Evolutionary conservation across 2,329 filamentous ascomycete genomes (phyloP).

Genomic region (Arachnomyces sp.): DNA sequence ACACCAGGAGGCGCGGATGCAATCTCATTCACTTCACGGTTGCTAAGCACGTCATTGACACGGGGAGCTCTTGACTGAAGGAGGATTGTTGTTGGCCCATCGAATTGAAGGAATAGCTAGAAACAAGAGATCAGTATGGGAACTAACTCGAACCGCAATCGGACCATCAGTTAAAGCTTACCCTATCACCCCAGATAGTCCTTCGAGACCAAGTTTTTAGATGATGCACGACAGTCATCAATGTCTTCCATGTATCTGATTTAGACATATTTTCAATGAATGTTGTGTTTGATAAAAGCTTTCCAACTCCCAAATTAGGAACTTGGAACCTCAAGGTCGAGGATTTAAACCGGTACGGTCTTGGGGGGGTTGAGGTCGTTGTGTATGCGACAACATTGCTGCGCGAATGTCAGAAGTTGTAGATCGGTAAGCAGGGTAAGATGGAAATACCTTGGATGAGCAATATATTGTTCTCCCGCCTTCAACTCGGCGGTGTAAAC

Average conservation of each 20-base stretch:
- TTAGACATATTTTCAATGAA: slow-evolving; percentile 66
- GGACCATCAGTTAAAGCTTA: slow-evolving; percentile 27
- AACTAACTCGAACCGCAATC: background rate
- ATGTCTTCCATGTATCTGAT: slow-evolving; percentile 62
- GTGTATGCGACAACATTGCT: slow-evolving; percentile 88
- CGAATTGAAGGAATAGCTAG: slow-evolving; percentile 76
- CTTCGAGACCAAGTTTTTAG: slow-evolving; percentile 68
- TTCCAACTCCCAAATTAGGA: slow-evolving; percentile 56
- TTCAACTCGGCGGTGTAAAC: slow-evolving; percentile 77
- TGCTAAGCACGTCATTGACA: slow-evolving; percentile 67
- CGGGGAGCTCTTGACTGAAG: slow-evolving; percentile 79
- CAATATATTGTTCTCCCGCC: slow-evolving; percentile 80
- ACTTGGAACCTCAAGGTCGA: slow-evolving; percentile 67
- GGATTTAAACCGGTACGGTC: slow-evolving; percentile 80
- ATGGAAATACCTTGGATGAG: slow-evolving; percentile 58
- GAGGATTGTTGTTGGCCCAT: slow-evolving; percentile 75
- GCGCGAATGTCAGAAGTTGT: slow-evolving; percentile 7
- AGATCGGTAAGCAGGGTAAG: background rate
- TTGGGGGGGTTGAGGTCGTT: slow-evolving; percentile 61
- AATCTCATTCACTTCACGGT: slow-evolving; percentile 79
- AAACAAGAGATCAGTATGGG: slow-evolving; percentile 3
- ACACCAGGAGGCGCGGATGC: slow-evolving; percentile 70
- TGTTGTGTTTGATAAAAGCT: slow-evolving; percentile 58
- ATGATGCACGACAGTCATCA: slow-evolving; percentile 57
- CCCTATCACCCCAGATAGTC: slow-evolving; percentile 85